Conservation (phyloP, 2,329 filamentous ascomycete genomes). For the Onygenales sp. region DNA sequence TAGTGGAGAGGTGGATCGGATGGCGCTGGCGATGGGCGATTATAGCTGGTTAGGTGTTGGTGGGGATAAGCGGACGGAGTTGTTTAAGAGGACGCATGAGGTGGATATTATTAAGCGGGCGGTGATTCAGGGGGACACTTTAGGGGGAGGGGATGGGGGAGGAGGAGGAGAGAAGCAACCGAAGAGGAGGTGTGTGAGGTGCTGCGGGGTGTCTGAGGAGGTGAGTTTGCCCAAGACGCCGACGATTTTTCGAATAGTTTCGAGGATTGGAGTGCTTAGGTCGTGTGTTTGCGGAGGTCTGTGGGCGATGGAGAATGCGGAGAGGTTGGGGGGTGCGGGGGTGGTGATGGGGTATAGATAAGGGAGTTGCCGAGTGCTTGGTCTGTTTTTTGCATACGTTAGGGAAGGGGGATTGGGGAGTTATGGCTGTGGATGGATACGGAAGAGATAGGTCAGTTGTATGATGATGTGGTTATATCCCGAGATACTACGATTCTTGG, state of each 20-base stretch:
- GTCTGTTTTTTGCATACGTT: not conserved
- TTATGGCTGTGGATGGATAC: not conserved
- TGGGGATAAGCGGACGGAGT: conserved; percentile 47
- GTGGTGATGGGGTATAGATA: not conserved
- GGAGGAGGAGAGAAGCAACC: conserved; percentile 9
- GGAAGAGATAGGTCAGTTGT: not conserved
- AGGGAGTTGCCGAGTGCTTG: not conserved
- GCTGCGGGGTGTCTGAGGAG: conserved; percentile 58
- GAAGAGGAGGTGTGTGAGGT: conserved; percentile 49
- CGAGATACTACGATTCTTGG: too few species aligned
- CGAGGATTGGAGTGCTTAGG: conserved; percentile 26
- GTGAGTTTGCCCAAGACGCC: conserved; percentile 30
- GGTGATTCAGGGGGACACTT: conserved; percentile 2
- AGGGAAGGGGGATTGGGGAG: not conserved
- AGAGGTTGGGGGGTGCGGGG: not conserved
- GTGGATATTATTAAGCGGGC: conserved; percentile 48
- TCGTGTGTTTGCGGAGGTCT: conserved; percentile 33
- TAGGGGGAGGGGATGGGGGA: conserved; percentile 4
- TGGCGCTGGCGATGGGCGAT: conserved; percentile 63
- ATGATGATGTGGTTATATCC: not conserved
- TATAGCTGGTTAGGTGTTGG: conserved; percentile 59
- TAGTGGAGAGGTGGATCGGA: conserved; percentile 51
- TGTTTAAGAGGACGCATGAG: conserved; percentile 53
- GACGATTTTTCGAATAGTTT: conserved; percentile 27
- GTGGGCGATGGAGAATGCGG: conserved; percentile 26